phyloP scores from a whole-genome alignment of 2,329 filamentous ascomycete species.

The Pleoardoris graminearum region DNA sequence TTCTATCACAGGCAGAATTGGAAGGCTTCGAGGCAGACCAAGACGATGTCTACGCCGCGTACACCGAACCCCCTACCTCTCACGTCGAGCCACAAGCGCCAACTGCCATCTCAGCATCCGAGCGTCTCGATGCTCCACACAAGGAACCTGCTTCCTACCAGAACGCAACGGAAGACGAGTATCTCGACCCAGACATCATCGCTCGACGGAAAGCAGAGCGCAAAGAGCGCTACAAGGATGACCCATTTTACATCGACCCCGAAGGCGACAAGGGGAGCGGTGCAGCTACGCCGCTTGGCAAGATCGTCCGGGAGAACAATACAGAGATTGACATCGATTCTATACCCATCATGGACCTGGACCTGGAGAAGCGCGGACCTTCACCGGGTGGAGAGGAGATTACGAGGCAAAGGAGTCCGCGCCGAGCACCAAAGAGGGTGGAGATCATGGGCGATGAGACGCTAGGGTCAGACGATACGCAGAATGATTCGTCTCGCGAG shows the following conservation, averaged over 20 bases:
- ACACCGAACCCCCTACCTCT: slow-evolving; percentile 47
- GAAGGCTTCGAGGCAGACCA: slow-evolving; percentile 49
- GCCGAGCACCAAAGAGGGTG: slow-evolving; percentile 41
- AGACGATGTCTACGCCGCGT: slow-evolving; percentile 52
- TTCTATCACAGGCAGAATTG: slow-evolving; percentile 62
- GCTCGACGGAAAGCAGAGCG: slow-evolving; percentile 76
- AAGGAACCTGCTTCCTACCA: slow-evolving; percentile 50
- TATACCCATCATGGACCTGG: slow-evolving; percentile 93
- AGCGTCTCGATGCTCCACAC: slow-evolving; percentile 47
- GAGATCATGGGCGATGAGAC: slow-evolving; percentile 56
- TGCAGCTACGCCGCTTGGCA: slow-evolving; percentile 76
- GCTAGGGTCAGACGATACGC: slow-evolving; percentile 43
- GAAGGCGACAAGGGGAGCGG: slow-evolving; percentile 56
- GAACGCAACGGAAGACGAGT: slow-evolving; percentile 51
- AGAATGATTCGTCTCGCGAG: slow-evolving; percentile 25
- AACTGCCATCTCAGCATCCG: slow-evolving; percentile 44
- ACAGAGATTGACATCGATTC: slow-evolving; percentile 83
- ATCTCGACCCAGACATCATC: slow-evolving; percentile 74
- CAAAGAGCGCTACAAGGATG: slow-evolving; percentile 81
- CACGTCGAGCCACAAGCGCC: slow-evolving; percentile 20
- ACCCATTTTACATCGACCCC: slow-evolving; percentile 87
- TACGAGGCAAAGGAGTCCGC: slow-evolving; percentile 31
- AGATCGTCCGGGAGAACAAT: slow-evolving; percentile 69
- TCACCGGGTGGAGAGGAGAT: slow-evolving; percentile 24
- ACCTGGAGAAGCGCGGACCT: slow-evolving; percentile 59